Evolutionary conservation across 441 rosid species (phyloP).

Genomic region (Mallotus japonicus): DNA sequence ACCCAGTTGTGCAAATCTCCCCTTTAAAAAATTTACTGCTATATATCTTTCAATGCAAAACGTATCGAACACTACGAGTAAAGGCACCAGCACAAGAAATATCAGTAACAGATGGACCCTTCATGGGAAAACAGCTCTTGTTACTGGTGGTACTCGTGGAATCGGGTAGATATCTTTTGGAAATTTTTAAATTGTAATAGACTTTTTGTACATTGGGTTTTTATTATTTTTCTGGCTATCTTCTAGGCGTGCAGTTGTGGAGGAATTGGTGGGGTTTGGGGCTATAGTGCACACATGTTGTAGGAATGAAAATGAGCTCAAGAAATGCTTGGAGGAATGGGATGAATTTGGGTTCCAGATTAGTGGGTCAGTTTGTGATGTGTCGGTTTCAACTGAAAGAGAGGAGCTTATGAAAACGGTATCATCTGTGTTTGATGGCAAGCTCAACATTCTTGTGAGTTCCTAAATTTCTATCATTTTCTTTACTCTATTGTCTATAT

Average conservation of each 20-base stretch:
- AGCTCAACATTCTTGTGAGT: constrained; percentile 63
- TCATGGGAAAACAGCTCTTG: constrained; percentile 58
- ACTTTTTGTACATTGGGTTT: constrained; percentile 18
- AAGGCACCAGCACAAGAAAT: constrained; percentile 1
- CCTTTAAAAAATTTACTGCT: not conserved
- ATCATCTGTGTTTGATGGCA: constrained; percentile 44
- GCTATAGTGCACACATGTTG: constrained; percentile 70
- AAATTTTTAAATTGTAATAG: not conserved
- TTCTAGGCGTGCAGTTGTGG: constrained; percentile 64
- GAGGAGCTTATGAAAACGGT: constrained; percentile 42
- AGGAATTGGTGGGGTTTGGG: constrained; percentile 57
- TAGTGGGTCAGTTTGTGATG: constrained; percentile 56
- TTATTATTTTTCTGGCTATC: not conserved
- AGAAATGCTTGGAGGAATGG: constrained; percentile 45
- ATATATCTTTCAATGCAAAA: not conserved
- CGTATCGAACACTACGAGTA: constrained; percentile 1
- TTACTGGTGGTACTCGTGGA: constrained; percentile 76
- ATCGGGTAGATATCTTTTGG: constrained; percentile 43
- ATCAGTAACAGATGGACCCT: constrained; percentile 52
- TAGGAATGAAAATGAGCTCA: constrained; percentile 49
- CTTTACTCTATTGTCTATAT: not conserved
- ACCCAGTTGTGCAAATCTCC: not conserved
- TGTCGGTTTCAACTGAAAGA: constrained; percentile 41
- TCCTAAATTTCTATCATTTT: not conserved
- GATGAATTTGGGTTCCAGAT: constrained; percentile 37